Conservation (phyloP, 192 early-diverging fungal genomes). For the Dissophora globulifera region DNA sequence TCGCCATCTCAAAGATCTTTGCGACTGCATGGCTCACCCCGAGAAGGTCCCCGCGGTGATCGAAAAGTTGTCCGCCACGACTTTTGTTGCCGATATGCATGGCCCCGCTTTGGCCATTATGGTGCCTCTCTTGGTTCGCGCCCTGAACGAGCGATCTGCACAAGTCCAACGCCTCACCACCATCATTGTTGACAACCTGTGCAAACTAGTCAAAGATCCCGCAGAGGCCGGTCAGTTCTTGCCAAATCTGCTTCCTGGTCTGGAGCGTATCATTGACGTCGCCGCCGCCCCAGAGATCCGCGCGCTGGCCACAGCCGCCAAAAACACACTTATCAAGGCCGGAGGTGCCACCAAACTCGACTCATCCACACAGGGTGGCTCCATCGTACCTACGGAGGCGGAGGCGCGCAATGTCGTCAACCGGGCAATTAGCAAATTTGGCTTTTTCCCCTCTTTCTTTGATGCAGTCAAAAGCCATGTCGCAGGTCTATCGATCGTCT, state of each 20-base stretch:
- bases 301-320: conserved; percentile 68
- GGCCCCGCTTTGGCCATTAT: conserved; percentile 83
- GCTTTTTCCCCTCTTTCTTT: conserved; percentile 65
- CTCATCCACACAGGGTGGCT: conserved; percentile 7
- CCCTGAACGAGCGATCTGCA: conserved; percentile 71
- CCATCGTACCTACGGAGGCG: conserved; percentile 46
- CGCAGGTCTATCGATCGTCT: conserved; percentile 59
- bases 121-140: conserved; percentile 79
- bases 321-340: conserved; percentile 72
- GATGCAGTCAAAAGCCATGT: conserved; percentile 65
- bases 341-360: conserved; percentile 62
- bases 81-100: conserved; percentile 82
- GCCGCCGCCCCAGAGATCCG: conserved; percentile 81
- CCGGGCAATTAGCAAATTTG: conserved; percentile 54
- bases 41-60: conserved; percentile 79
- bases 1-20: conserved; percentile 74
- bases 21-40: conserved; percentile 81
- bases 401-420: conserved; percentile 58
- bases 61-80: conserved; percentile 78
- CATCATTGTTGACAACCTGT: conserved; percentile 88
- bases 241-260: conserved; percentile 74
- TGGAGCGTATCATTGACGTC: conserved; percentile 78
- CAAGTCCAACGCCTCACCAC: conserved; percentile 74
- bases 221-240: conserved; percentile 81
- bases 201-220: conserved; percentile 87